Conservation (phyloP, 2,329 filamentous ascomycete species). For the Colletotrichum ledebouriae region DNA sequence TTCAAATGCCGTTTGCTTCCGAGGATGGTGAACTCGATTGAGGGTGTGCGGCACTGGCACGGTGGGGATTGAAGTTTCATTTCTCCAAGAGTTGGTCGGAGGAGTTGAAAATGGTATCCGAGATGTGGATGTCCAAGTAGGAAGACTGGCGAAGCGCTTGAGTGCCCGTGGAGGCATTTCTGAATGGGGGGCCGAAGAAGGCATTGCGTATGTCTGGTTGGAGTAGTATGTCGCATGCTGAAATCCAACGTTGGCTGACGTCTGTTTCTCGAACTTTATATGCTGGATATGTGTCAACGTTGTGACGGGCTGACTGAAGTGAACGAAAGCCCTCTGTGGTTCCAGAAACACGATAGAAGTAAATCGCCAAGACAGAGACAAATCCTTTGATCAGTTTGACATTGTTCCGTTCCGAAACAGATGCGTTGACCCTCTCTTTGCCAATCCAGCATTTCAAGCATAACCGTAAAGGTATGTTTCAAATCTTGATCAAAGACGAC, state of each 20-base stretch:
- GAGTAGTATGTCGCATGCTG: background rate
- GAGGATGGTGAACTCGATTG: background rate
- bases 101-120: constrained; percentile 1
- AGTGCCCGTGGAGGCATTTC: background rate
- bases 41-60: background rate
- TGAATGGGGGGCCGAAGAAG: background rate
- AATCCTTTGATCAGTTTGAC: background rate
- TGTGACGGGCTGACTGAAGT: background rate
- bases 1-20: background rate
- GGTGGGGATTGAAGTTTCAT: background rate
- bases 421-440: background rate
- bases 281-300: background rate
- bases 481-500: background rate
- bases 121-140: background rate
- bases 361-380: background rate
- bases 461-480: background rate
- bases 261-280: background rate
- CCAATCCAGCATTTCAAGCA: background rate
- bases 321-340: background rate
- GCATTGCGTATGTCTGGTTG: background rate
- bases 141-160: background rate
- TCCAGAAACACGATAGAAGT: background rate
- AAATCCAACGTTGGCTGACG: background rate
- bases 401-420: background rate
- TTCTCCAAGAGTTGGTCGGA: background rate